Evolutionary conservation across 768 basidiomycete species (phyloP), one percentile per base, ranked within the genome.

Genomic region (Phylloporus arenicola): DNA sequence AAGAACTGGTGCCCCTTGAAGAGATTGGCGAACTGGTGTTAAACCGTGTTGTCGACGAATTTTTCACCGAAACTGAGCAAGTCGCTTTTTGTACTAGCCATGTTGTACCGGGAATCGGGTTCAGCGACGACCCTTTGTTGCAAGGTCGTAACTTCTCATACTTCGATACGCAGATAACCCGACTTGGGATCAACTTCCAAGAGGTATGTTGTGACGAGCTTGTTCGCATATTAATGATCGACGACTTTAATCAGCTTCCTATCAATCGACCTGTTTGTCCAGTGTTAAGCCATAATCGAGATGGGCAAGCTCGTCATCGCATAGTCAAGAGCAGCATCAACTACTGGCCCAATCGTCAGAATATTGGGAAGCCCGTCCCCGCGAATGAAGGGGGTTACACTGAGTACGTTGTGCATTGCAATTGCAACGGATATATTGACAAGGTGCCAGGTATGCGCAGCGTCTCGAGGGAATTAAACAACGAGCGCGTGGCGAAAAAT

Each of bases 81-180:
- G 84, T 84, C 46, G 92, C 91, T 0, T 94, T 92, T 68, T 94
- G 88, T 67, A 94, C 90, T 1, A 59, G 62, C 20, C 72, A 73
- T 31, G 57, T 72, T 25, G 82, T 84, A 8, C 83, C 82, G 4
- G 82, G 81, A 7, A 83, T 84, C 46, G 82, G 81, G 7, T 84
- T 86, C 61, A 83, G 81, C 57, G 78, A 87, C 62, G 88, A 91
- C 58, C 88, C 88, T 3, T 70, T 92, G 24, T 72, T 92, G n/a
- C 86, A 88, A 69, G 84, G 86, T 4, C 76, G 92, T 35, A 91
- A 90, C 69, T 92, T 92, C 68, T 86, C 83, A 0, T 93, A 94
- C 70, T 80, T 84, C 57, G 90, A 95, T 64, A 92, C 90, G 0
- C 90, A 92, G 58, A 75, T 91, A 44, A 77, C 81, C 3, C 80